Base-by-base conservation (phyloP, 768 basidiomycete species). In the Lentinula detonsa region DNA sequence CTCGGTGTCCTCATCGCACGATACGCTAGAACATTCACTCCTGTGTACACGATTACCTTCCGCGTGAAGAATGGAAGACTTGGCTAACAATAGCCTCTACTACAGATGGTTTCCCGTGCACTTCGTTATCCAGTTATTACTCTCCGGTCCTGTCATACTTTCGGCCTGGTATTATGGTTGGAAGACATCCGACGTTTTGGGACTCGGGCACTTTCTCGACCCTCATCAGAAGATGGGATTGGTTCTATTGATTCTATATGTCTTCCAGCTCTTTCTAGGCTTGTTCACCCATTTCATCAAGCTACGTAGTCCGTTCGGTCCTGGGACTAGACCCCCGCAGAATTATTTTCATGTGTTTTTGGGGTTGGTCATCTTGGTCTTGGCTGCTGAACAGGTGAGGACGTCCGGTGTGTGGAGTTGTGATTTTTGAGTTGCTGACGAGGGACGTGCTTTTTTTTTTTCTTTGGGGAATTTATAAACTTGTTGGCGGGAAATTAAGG, bases 1-100 rank as follows among this genome's bases (percentile, higher is more conserved):
- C 61, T 82, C 34, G 85, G 86, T n/a, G 78, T 75, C 10, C 71
- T 87, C 63, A 70, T 84, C 46, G 80, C 82, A 31, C 77, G 85
- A 61, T 85, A 80, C 64, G 67, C 76, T 13, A 76, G 85, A 54
- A 85, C 83, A 7, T 80, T 78, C 63, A 81, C 74, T 28, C 71
- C 69, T 42, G 72, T 66, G 77, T 84, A 68, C 68, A 77, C 55
- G 40, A 11, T 15, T 52, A 54, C 18, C 31, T 35, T 18, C 48
- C 61, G 11, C 42, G 45, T 28, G 11, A 45, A 16, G 58, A 52
- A 21, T 34, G 15, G 5, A 6, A 9, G 10, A 39, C 11, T 11
- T 21, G 37, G 40, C 40, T 53, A 37, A 42, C 31, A 23, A 61
- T 39, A 53, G 31, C 15, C 18, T 3, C 33, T 18, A 53, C 45